Percentiles rank a stretch among this genome's conserved stretches.
phyloP scores from a whole-genome alignment of 2,329 filamentous ascomycete species.

The Bipolaris cookei region DNA sequence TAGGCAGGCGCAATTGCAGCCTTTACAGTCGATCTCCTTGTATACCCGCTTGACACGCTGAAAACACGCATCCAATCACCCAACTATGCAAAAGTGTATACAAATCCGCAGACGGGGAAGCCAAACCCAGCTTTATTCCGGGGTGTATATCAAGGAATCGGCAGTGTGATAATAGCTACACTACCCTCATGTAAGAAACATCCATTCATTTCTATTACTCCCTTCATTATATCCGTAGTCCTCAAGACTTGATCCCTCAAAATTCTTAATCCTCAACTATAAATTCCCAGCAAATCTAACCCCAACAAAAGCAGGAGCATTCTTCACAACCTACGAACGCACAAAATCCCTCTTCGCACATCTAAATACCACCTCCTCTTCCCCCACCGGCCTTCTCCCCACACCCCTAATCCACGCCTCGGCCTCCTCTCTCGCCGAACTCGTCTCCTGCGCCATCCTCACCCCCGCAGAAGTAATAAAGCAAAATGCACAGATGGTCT shows the following conservation, averaged over 20 bases:
- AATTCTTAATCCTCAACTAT: too few species aligned
- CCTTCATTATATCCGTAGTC: neutral
- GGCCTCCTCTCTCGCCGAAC: constrained; percentile 78
- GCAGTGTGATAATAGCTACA: constrained; percentile 82
- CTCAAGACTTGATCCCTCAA: too few species aligned
- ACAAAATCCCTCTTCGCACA: constrained; percentile 68
- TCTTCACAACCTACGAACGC: constrained; percentile 89
- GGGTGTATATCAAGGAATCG: constrained; percentile 86
- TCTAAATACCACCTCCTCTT: constrained; percentile 50
- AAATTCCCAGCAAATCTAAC: constrained; percentile 4
- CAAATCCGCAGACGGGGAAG: constrained; percentile 61
- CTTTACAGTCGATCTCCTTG: constrained; percentile 81
- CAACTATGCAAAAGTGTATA: constrained; percentile 72
- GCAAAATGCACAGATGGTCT: constrained; percentile 88
- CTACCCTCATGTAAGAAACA: constrained; percentile 73
- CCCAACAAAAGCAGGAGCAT: constrained; percentile 69
- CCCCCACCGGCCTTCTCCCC: constrained; percentile 59
- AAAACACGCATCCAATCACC: constrained; percentile 86
- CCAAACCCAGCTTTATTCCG: constrained; percentile 66
- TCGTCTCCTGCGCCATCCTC: constrained; percentile 83
- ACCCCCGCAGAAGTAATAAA: constrained; percentile 91
- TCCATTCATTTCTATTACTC: neutral
- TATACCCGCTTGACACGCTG: constrained; percentile 88
- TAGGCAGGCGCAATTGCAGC: constrained; percentile 86
- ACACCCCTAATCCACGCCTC: constrained; percentile 73